Evolutionary conservation across 352 stramenopile species (phyloP).

Genomic region (Globisporangium polare): DNA sequence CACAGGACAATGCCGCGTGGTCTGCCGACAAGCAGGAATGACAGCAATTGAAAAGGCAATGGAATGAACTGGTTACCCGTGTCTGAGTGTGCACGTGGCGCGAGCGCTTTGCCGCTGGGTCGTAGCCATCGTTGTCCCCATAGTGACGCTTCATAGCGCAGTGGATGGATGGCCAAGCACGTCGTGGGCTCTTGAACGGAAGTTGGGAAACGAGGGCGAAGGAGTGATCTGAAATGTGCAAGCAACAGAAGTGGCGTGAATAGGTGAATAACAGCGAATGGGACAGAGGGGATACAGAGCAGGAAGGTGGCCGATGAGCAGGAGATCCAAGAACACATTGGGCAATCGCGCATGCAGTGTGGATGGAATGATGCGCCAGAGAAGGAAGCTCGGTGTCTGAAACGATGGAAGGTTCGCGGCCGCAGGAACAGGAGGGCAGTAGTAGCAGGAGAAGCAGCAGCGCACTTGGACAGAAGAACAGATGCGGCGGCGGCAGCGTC

Average conservation of each 20-base stretch:
- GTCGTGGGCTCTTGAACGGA: neutral
- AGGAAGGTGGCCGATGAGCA: neutral
- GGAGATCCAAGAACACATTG: neutral
- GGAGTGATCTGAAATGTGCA: constrained; percentile 8
- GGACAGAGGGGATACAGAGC: neutral
- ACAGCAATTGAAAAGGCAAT: constrained; percentile 6
- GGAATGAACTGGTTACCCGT: constrained; percentile 32
- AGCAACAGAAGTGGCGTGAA: constrained; percentile 11
- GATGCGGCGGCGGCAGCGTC: neutral
- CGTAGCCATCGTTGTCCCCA: constrained; percentile 18
- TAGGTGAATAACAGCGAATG: constrained; percentile 7
- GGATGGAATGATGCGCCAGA: constrained; percentile 3
- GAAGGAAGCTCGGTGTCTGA: constrained; percentile 6
- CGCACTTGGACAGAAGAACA: neutral
- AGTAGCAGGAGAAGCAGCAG: neutral
- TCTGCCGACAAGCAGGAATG: constrained; percentile 20
- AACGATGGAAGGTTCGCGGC: neutral
- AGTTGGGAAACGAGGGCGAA: neutral
- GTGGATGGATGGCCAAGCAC: constrained; percentile 6
- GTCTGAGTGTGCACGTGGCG: constrained; percentile 33
- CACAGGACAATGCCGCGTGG: neutral
- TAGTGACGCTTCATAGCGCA: constrained; percentile 41
- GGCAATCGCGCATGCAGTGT: neutral
- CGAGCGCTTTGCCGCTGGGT: constrained; percentile 34
- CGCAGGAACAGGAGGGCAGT: neutral